Percentiles rank a stretch among this genome's conserved stretches.
Conservation (phyloP, 176 grass and related monocot genomes). For the barley (Hordeum vulgare) region DNA sequence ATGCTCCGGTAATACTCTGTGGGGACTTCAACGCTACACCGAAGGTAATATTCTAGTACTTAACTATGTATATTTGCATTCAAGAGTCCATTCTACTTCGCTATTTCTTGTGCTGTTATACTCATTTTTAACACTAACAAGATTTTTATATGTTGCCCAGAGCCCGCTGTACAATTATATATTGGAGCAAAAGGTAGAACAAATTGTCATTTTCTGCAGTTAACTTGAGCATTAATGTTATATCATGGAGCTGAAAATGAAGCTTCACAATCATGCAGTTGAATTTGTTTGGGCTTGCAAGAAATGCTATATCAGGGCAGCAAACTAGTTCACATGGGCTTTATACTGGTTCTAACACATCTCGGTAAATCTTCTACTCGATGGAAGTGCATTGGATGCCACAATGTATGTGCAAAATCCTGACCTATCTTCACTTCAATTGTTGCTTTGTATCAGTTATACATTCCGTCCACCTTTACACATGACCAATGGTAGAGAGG, state of each 20-base stretch:
- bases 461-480: slow-evolving; percentile 17
- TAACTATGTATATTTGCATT: slow-evolving; percentile 1
- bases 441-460: slow-evolving; percentile 18
- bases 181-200: slow-evolving; percentile 64
- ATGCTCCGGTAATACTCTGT: slow-evolving; percentile 91
- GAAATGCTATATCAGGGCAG: slow-evolving; percentile 76
- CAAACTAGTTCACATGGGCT: slow-evolving; percentile 39
- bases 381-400: neutral
- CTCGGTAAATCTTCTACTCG: slow-evolving; percentile 43
- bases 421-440: slow-evolving; percentile 18
- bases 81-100: neutral
- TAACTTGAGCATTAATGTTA: neutral
- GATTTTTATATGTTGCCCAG: slow-evolving; percentile 39
- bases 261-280: slow-evolving; percentile 52
- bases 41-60: slow-evolving; percentile 40
- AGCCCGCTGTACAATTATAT: slow-evolving; percentile 84
- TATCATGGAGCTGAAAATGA: slow-evolving; percentile 16
- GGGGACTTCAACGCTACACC: slow-evolving; percentile 96
- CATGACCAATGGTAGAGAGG: slow-evolving; percentile 15
- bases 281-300: slow-evolving; percentile 54
- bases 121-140: slow-evolving; percentile 22
- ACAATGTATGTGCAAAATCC: neutral
- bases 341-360: slow-evolving; percentile 31
- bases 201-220: neutral
- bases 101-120: slow-evolving; percentile 13